Percentiles rank a stretch among this genome's conserved stretches.
Evolutionary conservation across 768 basidiomycete genomes (phyloP).

Genomic region (Lentinula raphanica): DNA sequence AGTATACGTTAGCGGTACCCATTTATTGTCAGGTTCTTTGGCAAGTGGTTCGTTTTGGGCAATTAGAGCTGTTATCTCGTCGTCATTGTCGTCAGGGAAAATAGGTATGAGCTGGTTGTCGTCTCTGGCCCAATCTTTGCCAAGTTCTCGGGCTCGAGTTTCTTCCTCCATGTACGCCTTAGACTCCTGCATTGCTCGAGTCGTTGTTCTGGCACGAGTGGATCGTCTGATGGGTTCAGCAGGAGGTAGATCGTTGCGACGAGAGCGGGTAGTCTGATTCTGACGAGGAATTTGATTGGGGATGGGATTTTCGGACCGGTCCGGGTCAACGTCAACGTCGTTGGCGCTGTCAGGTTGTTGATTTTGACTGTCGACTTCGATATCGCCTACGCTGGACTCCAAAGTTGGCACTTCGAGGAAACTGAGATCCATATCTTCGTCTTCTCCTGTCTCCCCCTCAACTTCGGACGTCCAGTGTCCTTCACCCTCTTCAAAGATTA

Average conservation of each 20-base stretch:
- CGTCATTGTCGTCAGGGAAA: neutral
- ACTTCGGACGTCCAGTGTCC: no score
- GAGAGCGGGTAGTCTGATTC: neutral
- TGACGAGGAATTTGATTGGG: neutral
- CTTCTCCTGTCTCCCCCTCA: no score
- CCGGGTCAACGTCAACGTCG: neutral
- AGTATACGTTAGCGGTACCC: no score
- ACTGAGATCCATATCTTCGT: no score
- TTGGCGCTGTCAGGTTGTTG: no score
- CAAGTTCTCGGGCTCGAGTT: neutral
- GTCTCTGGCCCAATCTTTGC: neutral
- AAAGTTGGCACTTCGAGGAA: no score
- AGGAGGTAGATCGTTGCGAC: neutral
- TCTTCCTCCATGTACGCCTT: neutral
- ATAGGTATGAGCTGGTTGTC: neutral
- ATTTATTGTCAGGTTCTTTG: no score
- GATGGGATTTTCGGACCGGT: neutral
- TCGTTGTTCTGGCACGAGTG: neutral
- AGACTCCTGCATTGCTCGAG: neutral
- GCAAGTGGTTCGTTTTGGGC: no score
- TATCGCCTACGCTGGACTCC: neutral
- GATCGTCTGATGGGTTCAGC: neutral
- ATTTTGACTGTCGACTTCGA: no score
- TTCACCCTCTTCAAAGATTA: constrained; percentile 4
- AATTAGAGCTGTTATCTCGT: no score